A percentile compares a stretch with the other conserved stretches of the same genome.
phyloP scores from a whole-genome alignment of 352 stramenopile species.

The Lagenidium sp. region DNA sequence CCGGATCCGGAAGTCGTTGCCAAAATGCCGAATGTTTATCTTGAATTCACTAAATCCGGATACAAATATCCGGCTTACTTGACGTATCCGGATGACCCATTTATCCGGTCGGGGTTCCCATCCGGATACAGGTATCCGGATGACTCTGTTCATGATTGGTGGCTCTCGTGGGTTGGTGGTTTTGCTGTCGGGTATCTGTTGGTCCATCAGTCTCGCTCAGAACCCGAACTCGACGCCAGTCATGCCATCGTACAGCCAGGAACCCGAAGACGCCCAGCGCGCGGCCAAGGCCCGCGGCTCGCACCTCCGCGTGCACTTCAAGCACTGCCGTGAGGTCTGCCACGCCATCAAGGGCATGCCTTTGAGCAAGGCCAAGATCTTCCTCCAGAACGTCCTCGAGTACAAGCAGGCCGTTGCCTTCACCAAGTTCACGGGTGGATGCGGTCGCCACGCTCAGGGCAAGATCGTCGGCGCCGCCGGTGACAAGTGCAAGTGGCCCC shows the following conservation, averaged over 20 bases:
- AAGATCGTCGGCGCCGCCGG: slow-evolving; percentile 93
- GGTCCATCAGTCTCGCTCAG: slow-evolving; percentile 23
- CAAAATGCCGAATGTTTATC: neutral
- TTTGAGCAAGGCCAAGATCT: slow-evolving; percentile 92
- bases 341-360: slow-evolving; percentile 98
- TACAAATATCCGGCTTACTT: neutral
- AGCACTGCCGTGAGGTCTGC: slow-evolving; percentile 98
- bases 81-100: slow-evolving; percentile 9
- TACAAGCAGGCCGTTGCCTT: slow-evolving; percentile 98
- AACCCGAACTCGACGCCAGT: slow-evolving; percentile 69
- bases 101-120: slow-evolving; percentile 3
- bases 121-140: slow-evolving; percentile 7
- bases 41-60: slow-evolving; percentile 9
- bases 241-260: slow-evolving; percentile 87
- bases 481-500: slow-evolving; percentile 98
- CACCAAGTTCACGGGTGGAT: slow-evolving; percentile 98
- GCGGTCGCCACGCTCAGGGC: slow-evolving; percentile 95
- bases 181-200: neutral
- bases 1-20: neutral
- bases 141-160: slow-evolving; percentile 40
- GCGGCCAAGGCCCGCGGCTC: slow-evolving; percentile 93
- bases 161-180: slow-evolving; percentile 28
- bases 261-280: slow-evolving; percentile 84
- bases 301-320: slow-evolving; percentile 99
- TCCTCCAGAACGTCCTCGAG: slow-evolving; percentile 94